Evolutionary conservation across 2,329 filamentous ascomycete genomes (phyloP).

Genomic region (Cordyceps javanica): DNA sequence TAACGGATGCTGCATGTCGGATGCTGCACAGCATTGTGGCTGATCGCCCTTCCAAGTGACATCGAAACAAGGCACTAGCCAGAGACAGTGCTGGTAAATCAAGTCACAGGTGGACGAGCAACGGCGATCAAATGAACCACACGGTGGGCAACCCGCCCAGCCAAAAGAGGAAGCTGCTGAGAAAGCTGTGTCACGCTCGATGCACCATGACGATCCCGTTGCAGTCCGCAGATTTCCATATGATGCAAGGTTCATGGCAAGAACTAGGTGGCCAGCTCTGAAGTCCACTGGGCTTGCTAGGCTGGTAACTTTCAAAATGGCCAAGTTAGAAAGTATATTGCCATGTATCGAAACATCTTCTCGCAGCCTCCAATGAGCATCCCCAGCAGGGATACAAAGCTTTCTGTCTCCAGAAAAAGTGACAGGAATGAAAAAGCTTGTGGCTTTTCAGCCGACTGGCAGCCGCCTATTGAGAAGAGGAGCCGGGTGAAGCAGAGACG

Average conservation of each 20-base stretch:
- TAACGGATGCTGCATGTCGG: neutral
- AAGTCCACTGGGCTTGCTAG: neutral
- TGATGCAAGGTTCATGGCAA: neutral
- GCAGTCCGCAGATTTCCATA: neutral
- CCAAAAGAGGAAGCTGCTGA: conserved; percentile 2
- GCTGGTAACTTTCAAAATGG: neutral
- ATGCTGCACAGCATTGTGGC: neutral
- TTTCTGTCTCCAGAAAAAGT: neutral
- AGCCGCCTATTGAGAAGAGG: neutral
- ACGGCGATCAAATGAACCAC: neutral
- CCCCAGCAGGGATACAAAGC: neutral
- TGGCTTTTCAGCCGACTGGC: neutral
- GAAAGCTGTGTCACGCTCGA: neutral
- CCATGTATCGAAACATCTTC: neutral
- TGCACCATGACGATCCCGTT: neutral
- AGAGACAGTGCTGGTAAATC: neutral
- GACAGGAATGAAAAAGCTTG: neutral
- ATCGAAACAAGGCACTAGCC: too few relatives aligned
- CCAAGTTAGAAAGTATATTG: neutral
- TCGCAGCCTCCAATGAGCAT: neutral
- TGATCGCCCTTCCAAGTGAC: neutral
- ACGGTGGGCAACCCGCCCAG: neutral
- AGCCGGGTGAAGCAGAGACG: neutral
- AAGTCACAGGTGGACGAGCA: too few relatives aligned
- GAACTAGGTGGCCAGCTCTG: neutral